Evolutionary conservation across 1,139 yeast species (phyloP).

Genomic region (Geotrichum aggregatum): DNA sequence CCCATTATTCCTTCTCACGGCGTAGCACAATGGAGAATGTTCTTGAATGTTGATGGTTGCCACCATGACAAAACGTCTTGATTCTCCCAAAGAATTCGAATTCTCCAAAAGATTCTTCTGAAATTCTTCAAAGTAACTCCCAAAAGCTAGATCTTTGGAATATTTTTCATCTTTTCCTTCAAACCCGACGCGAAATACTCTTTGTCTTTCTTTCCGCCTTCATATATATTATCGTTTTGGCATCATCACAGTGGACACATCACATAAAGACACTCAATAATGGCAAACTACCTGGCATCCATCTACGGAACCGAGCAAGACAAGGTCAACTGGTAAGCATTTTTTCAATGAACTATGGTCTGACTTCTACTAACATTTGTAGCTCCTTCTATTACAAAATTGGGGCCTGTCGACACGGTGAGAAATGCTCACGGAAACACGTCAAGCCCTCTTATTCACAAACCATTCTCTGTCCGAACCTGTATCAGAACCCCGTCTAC

Average conservation of each 20-base stretch:
- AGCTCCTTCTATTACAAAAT: conserved; percentile 69
- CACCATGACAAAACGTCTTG: no score
- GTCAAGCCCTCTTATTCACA: conserved; percentile 63
- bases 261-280: conserved; percentile 13
- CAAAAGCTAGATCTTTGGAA: conserved; percentile 2
- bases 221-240: background rate
- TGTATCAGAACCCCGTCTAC: conserved; percentile 61
- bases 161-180: conserved; percentile 1
- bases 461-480: conserved; percentile 62
- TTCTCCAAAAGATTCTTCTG: no score
- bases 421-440: conserved; percentile 77
- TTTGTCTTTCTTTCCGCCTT: background rate
- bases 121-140: no score
- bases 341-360: background rate
- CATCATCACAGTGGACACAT: background rate
- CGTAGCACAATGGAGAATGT: background rate
- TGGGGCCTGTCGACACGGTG: conserved; percentile 94
- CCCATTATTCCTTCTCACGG: no score
- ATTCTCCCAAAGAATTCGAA: no score
- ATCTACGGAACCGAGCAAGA: conserved; percentile 45
- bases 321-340: conserved; percentile 43
- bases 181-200: background rate
- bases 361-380: conserved; percentile 3
- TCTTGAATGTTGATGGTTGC: no score
- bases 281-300: conserved; percentile 40